Evolutionary conservation across 2,329 filamentous ascomycete species (phyloP), one percentile per base, ranked within the genome.

Genomic region (Claviceps pazoutovae): DNA sequence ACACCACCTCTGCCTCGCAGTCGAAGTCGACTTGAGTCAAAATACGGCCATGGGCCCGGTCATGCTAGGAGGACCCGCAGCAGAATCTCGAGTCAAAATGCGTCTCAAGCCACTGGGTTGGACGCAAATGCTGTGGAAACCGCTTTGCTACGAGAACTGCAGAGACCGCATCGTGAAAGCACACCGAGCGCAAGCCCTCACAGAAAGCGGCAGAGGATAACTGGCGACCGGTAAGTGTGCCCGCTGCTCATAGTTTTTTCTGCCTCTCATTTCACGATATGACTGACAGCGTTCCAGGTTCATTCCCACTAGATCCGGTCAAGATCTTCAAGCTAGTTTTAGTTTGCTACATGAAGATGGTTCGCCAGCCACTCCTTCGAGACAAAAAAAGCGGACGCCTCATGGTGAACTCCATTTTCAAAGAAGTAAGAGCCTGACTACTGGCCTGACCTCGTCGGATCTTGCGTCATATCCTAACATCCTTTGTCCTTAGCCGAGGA

Each of bases 381-480:
- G 83, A 64, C 79, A 85, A 54, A 88, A 88, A 70, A 90, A 86
- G 71, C 84, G 90, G 44, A 84, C 84, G 21, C 87, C 88, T 9
- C 86, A 95, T 64, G 87, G 87, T 50, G 93, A 96, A 67, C 78
- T 96, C 56, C 86, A 97, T 66, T 96, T 95, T 58, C 93, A 98
- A 66, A 90, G 83, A 68, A 93, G 89, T 91, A 73, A 63, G 83
- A 50, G 13, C 14, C 13, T 48, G n/a, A 19, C 16, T 16, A 9
- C 16, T n/a, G 17, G 8, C 17, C 14, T n/a, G 4, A 19, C 5
- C 23, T 46, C 2, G 7, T 44, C 26, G 17, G 48, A 17, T 39
- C 26, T 34, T 41, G 37, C 41, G 11, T 43, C 17, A 16, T 41
- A 46, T 44, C 23, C 50, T 56, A 34, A 58, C 39, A 45, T 38